phyloP scores from a whole-genome alignment of 441 rosid genomes.

The Gossypium laxum region DNA sequence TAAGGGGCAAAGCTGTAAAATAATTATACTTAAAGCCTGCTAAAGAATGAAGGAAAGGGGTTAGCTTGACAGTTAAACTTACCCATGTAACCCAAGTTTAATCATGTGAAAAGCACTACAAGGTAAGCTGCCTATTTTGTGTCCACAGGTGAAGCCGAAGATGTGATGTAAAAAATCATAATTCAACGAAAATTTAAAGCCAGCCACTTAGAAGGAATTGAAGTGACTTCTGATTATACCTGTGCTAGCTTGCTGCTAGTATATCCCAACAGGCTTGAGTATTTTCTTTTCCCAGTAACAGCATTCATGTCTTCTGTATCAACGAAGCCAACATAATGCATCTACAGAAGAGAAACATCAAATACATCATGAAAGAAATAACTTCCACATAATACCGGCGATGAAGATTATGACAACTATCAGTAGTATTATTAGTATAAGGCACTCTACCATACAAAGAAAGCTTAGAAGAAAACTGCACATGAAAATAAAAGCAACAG shows the following conservation, averaged over 20 bases:
- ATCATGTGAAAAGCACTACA: background rate
- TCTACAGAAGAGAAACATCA: constrained; percentile 30
- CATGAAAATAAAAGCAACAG: background rate
- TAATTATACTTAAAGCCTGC: background rate
- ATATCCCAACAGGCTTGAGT: constrained; percentile 72
- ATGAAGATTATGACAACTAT: background rate
- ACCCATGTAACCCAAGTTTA: background rate
- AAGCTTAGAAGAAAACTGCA: background rate
- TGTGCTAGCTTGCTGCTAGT: constrained; percentile 87
- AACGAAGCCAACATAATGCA: constrained; percentile 68
- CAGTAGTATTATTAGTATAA: background rate
- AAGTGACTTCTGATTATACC: constrained; percentile 34
- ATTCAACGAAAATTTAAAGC: background rate
- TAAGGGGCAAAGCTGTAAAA: background rate
- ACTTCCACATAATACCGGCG: background rate
- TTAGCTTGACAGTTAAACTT: background rate
- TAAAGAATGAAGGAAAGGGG: background rate
- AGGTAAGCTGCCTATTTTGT: background rate
- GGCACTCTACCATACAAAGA: background rate
- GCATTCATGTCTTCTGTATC: constrained; percentile 90
- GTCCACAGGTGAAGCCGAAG: background rate
- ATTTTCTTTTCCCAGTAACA: constrained; percentile 70
- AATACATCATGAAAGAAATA: background rate
- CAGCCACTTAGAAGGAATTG: background rate
- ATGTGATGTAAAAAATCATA: background rate